phyloP scores from a whole-genome alignment of 805 yeast genomes.

The Sungouiozyma intestinalis region DNA sequence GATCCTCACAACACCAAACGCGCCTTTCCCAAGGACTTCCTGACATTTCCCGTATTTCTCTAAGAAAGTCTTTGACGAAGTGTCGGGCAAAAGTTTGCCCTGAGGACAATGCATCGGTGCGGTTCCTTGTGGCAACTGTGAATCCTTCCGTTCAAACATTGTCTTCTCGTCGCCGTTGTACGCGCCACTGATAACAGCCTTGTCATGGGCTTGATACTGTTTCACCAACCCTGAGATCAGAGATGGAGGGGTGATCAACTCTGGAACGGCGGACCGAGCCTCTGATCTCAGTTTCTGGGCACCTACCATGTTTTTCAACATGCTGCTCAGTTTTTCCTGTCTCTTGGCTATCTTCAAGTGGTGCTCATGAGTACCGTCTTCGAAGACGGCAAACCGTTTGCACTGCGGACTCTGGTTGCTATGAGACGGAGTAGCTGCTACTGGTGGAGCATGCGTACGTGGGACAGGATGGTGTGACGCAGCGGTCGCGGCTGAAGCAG shows the following conservation, averaged over 20 bases:
- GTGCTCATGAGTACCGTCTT: conserved; percentile 75
- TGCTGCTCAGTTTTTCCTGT: conserved; percentile 63
- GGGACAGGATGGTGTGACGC: not conserved
- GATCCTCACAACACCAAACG: conserved; percentile 87
- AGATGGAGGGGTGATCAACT: conserved; percentile 60
- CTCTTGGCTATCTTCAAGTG: conserved; percentile 63
- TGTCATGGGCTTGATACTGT: conserved; percentile 32
- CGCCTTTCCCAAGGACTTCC: conserved; percentile 88
- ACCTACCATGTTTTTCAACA: conserved; percentile 69
- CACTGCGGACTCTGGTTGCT: not conserved
- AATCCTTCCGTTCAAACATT: conserved; percentile 24
- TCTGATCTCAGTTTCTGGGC: conserved; percentile 60
- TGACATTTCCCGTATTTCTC: conserved; percentile 92
- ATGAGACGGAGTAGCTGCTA: not conserved
- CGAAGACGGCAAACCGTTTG: conserved; percentile 42
- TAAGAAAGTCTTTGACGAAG: conserved; percentile 34
- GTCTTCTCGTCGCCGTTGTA: conserved; percentile 15
- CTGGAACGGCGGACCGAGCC: conserved; percentile 67
- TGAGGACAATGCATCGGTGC: not conserved
- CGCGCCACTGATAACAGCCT: conserved; percentile 25
- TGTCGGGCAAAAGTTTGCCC: not conserved
- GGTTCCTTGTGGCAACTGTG: not conserved
- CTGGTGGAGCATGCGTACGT: not conserved
- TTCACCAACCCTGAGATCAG: conserved; percentile 55
- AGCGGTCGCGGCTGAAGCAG: too few species aligned